These are phyloP conservation scores for Candida taoyuanica DNA, from an alignment of 805 yeast species.

Conservation along the genomic window DNA sequence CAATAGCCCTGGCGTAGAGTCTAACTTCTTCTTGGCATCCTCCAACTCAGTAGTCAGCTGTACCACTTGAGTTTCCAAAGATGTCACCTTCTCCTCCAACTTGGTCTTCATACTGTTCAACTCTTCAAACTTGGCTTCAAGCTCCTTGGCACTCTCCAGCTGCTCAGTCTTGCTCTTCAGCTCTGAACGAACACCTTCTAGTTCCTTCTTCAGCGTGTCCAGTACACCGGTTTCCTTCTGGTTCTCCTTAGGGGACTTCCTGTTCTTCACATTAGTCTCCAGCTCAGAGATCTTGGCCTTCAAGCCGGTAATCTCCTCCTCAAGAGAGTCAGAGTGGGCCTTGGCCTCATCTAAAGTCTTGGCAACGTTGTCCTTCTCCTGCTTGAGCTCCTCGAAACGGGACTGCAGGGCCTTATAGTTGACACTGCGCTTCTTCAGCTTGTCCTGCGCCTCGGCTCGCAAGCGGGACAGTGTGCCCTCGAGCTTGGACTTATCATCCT, in stretches of 20 bases:
- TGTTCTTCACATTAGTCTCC: constrained; percentile 2
- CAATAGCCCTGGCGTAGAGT: neutral
- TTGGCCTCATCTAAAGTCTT: constrained; percentile 6
- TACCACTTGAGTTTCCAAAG: constrained; percentile 8
- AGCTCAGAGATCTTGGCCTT: constrained; percentile 12
- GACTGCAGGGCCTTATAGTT: constrained; percentile 17
- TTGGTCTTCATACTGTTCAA: constrained; percentile 29
- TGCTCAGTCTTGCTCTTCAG: constrained; percentile 22
- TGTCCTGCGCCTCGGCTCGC: constrained; percentile 28
- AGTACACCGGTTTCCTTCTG: neutral
- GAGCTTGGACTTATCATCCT: constrained; percentile 19
- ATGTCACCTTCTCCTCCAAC: constrained; percentile 24
- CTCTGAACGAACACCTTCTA: constrained; percentile 9
- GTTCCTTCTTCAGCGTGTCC: constrained; percentile 8
- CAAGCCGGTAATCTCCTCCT: neutral
- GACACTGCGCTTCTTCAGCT: constrained; percentile 22
- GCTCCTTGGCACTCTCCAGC: constrained; percentile 31
- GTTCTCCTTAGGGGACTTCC: constrained; percentile 1
- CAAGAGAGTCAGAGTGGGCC: constrained; percentile 3
- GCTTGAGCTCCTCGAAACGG: constrained; percentile 17
- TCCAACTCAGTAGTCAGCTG: constrained; percentile 5
- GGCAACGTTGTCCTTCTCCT: constrained; percentile 13
- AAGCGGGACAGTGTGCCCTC: constrained; percentile 22
- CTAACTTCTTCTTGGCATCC: neutral
- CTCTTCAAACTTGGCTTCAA: constrained; percentile 34